phyloP scores from a whole-genome alignment of 257 asterid genomes.

The Mentha longifolia region DNA sequence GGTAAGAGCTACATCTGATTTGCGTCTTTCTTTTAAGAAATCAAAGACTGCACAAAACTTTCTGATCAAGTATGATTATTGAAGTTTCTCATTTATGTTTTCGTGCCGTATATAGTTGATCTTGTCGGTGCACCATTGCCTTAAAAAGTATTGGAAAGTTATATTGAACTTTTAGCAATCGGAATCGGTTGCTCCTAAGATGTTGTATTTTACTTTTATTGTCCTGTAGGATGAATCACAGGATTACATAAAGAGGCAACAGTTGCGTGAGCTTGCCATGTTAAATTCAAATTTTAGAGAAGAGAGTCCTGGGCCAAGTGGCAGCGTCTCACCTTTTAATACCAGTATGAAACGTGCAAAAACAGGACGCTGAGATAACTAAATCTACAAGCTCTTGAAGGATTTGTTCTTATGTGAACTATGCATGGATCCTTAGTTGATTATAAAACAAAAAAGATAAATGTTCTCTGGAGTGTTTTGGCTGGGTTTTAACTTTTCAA shows the following conservation, averaged over 20 bases:
- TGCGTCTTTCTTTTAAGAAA: slow-evolving; percentile 5
- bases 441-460: slow-evolving; percentile 20
- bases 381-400: slow-evolving; percentile 1
- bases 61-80: slow-evolving; percentile 36
- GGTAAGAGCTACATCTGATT: slow-evolving; percentile 49
- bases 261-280: slow-evolving; percentile 93
- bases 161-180: too few relatives aligned
- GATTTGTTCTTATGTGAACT: slow-evolving; percentile 12
- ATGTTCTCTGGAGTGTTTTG: slow-evolving; percentile 31
- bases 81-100: not conserved
- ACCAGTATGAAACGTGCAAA: slow-evolving; percentile 94
- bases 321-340: slow-evolving; percentile 92
- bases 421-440: slow-evolving; percentile 26
- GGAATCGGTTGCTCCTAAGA: too few relatives aligned
- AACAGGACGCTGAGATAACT: slow-evolving; percentile 79
- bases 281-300: slow-evolving; percentile 90
- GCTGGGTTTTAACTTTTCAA: slow-evolving; percentile 34
- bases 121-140: not conserved
- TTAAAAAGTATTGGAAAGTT: not conserved
- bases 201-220: slow-evolving; percentile 9
- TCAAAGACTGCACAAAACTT: not conserved
- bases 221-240: slow-evolving; percentile 83
- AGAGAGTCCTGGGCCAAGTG: slow-evolving; percentile 99
- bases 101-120: not conserved
- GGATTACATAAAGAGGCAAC: slow-evolving; percentile 92